These are phyloP conservation scores for Periconia sp. DNA, from an alignment of 2,329 filamentous ascomycete genomes.

Conservation along the genomic window DNA sequence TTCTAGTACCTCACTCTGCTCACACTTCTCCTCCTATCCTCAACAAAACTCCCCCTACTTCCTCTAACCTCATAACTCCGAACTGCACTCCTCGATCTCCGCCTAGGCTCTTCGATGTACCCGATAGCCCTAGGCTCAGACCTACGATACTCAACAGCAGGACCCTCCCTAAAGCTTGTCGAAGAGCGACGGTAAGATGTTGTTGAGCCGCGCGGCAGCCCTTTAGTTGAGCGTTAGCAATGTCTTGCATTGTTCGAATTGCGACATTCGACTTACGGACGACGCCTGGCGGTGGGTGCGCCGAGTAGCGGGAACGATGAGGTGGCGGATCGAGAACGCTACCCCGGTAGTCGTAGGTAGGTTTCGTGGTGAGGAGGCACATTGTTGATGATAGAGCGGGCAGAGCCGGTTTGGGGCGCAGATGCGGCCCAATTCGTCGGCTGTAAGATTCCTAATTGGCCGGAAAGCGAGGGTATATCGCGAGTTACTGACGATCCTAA, in stretches of 20 bases:
- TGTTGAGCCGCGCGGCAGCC: conserved; percentile 34
- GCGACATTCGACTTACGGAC: too few species aligned
- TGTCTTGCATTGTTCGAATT: too few species aligned
- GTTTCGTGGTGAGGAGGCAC: conserved; percentile 42
- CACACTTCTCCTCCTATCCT: conserved; percentile 37
- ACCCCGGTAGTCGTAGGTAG: conserved; percentile 25
- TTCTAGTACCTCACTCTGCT: conserved; percentile 34
- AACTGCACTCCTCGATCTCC: conserved; percentile 32
- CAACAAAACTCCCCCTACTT: conserved; percentile 32
- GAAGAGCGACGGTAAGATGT: conserved; percentile 30
- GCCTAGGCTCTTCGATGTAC: conserved; percentile 34
- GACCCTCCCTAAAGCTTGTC: conserved; percentile 24
- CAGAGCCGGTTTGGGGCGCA: neutral
- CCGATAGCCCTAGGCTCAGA: conserved; percentile 27
- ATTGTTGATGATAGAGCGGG: too few species aligned
- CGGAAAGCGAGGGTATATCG: neutral
- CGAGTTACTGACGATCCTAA: neutral
- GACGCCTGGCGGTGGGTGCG: conserved; percentile 39
- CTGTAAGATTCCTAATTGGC: neutral
- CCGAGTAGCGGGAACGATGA: conserved; percentile 37
- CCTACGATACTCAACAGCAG: conserved; percentile 27
- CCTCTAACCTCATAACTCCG: conserved; percentile 15
- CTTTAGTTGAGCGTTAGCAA: too few species aligned
- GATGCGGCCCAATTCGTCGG: neutral
- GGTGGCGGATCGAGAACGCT: conserved; percentile 39